These are phyloP conservation scores for Prunus padus DNA, from an alignment of 306 rosid genomes.

Conservation along the genomic window DNA sequence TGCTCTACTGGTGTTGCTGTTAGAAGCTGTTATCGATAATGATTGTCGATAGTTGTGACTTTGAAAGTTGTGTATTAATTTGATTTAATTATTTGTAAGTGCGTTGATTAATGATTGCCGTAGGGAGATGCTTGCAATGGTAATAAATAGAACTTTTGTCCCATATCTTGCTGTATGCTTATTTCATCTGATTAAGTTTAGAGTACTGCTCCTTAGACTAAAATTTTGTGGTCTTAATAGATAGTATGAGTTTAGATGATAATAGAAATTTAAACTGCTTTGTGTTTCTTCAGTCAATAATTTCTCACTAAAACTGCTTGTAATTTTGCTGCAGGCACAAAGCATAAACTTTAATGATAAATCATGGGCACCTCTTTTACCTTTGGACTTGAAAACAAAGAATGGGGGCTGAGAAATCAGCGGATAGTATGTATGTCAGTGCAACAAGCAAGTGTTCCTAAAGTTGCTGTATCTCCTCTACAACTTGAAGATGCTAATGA, in stretches of 20 bases:
- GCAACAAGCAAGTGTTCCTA: slow-evolving; percentile 76
- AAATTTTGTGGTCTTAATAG: not conserved
- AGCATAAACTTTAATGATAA: slow-evolving; percentile 51
- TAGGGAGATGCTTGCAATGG: not conserved
- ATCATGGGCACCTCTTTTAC: slow-evolving; percentile 48
- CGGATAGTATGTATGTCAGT: slow-evolving; percentile 73
- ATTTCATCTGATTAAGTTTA: not conserved
- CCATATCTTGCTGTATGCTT: not conserved
- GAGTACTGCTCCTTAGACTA: not conserved
- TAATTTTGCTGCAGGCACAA: slow-evolving; percentile 48
- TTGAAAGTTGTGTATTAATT: not conserved
- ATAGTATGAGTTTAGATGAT: slow-evolving; percentile 11
- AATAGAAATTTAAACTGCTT: slow-evolving; percentile 5
- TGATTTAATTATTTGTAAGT: not conserved
- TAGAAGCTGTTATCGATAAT: not conserved
- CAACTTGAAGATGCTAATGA: slow-evolving; percentile 65
- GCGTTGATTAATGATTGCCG: too few relatives aligned
- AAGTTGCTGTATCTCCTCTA: slow-evolving; percentile 68
- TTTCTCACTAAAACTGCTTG: slow-evolving; percentile 15
- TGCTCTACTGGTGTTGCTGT: not conserved
- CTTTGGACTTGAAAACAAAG: slow-evolving; percentile 52
- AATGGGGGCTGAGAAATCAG: slow-evolving; percentile 37
- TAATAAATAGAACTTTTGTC: not conserved
- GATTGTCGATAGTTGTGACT: not conserved
- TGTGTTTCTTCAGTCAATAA: slow-evolving; percentile 17